phyloP scores from a whole-genome alignment of 768 basidiomycete species.

The Calocybe gangraenosa region DNA sequence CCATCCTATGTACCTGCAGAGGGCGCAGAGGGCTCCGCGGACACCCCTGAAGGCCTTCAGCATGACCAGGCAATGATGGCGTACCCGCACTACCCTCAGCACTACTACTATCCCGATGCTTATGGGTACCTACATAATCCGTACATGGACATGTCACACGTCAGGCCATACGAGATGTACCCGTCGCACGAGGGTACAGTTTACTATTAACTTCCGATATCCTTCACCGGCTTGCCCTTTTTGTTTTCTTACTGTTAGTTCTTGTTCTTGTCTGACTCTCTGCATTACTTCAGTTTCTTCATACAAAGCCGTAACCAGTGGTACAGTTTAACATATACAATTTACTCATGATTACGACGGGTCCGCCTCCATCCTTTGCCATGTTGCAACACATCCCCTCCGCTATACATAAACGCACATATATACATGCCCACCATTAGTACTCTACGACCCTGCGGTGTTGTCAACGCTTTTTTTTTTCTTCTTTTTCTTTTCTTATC shows the following conservation, averaged over 20 bases:
- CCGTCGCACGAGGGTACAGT: conserved; percentile 46
- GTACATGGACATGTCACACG: conserved; percentile 66
- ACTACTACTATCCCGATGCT: conserved; percentile 61
- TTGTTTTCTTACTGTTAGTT: conserved; percentile 5
- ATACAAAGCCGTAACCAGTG: conserved; percentile 11
- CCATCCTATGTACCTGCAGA: conserved; percentile 30
- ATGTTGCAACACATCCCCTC: conserved; percentile 2
- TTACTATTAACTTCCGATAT: conserved; percentile 50
- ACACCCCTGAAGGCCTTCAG: conserved; percentile 6
- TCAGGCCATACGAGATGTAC: conserved; percentile 67
- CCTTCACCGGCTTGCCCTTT: conserved; percentile 19
- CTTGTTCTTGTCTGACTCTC: conserved; percentile 1
- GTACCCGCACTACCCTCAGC: conserved; percentile 58
- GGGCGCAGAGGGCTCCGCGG: conserved; percentile 16
- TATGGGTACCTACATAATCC: conserved; percentile 52
- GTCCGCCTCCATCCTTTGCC: neutral
- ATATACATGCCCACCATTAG: neutral
- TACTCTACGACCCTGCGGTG: conserved; percentile 3
- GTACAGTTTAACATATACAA: conserved; percentile 11
- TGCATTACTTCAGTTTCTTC: conserved; percentile 4
- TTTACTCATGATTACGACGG: conserved; percentile 8
- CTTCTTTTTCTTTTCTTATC: conserved; percentile 3
- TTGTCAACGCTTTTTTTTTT: conserved; percentile 17
- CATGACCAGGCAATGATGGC: conserved; percentile 38
- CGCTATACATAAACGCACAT: conserved; percentile 1